Evolutionary conservation across 148 eudicot species (phyloP).

Genomic region (Hydrangea macrophylla): DNA sequence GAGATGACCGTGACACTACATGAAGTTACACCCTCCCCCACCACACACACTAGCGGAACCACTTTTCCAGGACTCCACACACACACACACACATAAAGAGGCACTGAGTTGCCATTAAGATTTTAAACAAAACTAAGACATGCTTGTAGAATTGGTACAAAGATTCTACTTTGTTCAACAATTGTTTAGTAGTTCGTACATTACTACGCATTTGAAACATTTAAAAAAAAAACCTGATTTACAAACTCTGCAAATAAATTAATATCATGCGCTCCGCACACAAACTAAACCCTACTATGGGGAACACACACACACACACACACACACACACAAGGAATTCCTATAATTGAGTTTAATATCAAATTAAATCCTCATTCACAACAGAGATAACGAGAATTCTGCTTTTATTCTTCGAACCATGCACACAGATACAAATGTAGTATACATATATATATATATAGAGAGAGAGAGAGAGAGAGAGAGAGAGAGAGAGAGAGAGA

Average conservation of each 20-base stretch:
- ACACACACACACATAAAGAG: no score
- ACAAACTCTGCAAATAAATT: no score
- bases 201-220: background rate
- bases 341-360: background rate
- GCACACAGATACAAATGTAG: background rate
- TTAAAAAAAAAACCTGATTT: background rate
- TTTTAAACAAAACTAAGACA: background rate
- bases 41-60: no score
- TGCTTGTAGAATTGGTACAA: background rate
- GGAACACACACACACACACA: no score
- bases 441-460: background rate
- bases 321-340: no score
- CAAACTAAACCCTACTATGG: no score
- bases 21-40: no score
- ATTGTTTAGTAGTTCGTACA: background rate
- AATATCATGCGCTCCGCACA: no score
- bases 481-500: background rate
- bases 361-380: background rate
- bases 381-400: background rate
- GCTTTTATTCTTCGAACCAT: background rate
- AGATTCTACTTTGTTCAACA: background rate
- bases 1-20: no score
- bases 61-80: no score
- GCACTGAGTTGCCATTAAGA: no score
- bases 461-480: no score